A percentile compares a stretch with the other conserved stretches of the same genome.
Conservation (phyloP, 495 filamentous ascomycete species). For the Aspergillus wentii region DNA sequence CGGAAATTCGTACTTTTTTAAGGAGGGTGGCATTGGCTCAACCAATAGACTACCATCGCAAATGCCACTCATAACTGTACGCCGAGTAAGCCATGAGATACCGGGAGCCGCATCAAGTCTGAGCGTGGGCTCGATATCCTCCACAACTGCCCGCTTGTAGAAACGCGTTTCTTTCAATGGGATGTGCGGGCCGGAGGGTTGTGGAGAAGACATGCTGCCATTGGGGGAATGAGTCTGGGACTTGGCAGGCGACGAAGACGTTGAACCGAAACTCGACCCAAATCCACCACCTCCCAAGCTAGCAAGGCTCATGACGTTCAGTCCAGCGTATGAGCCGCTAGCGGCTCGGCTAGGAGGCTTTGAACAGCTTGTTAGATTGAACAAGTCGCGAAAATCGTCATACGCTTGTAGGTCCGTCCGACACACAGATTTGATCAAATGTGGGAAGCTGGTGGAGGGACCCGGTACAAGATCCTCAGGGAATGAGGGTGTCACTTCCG, state of each 20-base stretch:
- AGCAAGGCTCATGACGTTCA: slow-evolving; percentile 59
- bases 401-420: slow-evolving; percentile 77
- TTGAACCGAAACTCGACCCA: slow-evolving; percentile 42
- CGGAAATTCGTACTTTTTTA: slow-evolving; percentile 58
- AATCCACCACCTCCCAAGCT: slow-evolving; percentile 42
- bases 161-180: slow-evolving; percentile 86
- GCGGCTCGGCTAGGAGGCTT: slow-evolving; percentile 57
- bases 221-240: slow-evolving; percentile 35
- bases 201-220: slow-evolving; percentile 34
- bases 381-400: slow-evolving; percentile 77
- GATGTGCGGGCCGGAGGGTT: slow-evolving; percentile 27
- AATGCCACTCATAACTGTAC: slow-evolving; percentile 76
- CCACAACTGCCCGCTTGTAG: slow-evolving; percentile 79
- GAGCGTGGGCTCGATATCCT: slow-evolving; percentile 93
- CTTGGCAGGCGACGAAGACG: slow-evolving; percentile 36
- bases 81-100: slow-evolving; percentile 85
- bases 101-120: slow-evolving; percentile 85
- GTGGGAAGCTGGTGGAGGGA: slow-evolving; percentile 78
- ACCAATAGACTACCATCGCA: slow-evolving; percentile 84
- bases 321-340: slow-evolving; percentile 62
- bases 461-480: slow-evolving; percentile 63
- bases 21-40: slow-evolving; percentile 68
- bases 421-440: slow-evolving; percentile 76
- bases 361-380: slow-evolving; percentile 60
- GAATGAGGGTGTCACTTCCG: slow-evolving; percentile 10